Conservation (phyloP, 176 grass and related monocot species). For the Oryza nivara region DNA sequence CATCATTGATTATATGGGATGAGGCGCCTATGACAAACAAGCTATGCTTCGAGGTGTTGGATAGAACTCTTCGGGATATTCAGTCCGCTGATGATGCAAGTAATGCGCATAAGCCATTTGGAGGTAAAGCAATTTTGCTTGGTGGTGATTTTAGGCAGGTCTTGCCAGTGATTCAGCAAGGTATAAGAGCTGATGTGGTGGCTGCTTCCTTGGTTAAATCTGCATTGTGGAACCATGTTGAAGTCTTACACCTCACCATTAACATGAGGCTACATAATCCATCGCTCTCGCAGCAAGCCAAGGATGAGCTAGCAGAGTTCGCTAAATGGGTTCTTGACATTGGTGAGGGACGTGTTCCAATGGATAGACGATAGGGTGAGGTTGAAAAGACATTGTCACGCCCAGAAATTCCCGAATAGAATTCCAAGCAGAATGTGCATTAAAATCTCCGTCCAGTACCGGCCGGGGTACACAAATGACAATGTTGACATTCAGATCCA, state of each 20-base stretch:
- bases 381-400: too few species aligned
- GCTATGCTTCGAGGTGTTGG: not conserved
- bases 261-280: not conserved
- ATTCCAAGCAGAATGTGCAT: too few species aligned
- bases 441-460: too few species aligned
- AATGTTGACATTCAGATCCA: too few species aligned
- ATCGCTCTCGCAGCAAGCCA: too few species aligned
- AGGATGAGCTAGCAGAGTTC: not conserved
- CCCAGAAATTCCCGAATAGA: too few species aligned
- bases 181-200: not conserved
- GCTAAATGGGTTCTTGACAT: conserved; percentile 6
- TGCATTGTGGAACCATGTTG: not conserved
- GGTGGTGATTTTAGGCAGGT: conserved; percentile 11
- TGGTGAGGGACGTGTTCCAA: not conserved
- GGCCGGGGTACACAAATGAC: too few species aligned
- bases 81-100: not conserved
- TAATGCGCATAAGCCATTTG: not conserved
- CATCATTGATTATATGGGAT: too few species aligned
- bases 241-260: not conserved
- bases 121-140: not conserved
- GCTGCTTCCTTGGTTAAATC: not conserved
- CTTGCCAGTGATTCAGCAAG: not conserved
- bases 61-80: not conserved
- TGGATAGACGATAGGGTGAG: too few species aligned
- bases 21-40: not conserved